Base-by-base conservation (phyloP, 768 basidiomycete species). In the Paxillus involutus region DNA sequence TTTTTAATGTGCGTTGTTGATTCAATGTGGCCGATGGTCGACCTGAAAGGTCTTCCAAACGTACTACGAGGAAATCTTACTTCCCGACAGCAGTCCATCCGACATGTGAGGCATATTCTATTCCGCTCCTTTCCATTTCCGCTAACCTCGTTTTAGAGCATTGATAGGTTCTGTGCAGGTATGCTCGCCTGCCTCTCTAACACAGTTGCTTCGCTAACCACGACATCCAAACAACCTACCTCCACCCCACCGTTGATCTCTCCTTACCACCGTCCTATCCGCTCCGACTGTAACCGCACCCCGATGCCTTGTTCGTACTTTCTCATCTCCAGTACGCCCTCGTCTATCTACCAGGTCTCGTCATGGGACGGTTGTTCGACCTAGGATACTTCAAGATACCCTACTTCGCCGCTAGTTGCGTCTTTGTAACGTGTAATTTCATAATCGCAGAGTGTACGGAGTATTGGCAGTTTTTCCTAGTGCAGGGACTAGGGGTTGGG, bases 131-230 rank as follows among this genome's bases (percentile, higher is more conserved):
- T 1, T 29, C 44, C 29, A 19, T 19, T 8, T 16, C 6, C 36
- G 21, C 21, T 57, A 36, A 59, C 35, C 8, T 17, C 16, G 6
- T 55, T 47, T n/a, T 55, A 89, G 88, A 43, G 81, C 88, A 41
- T 91, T 88, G 89, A 91, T 91, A 32, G 89, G 89, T 5, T 91
- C 89, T 1, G 72, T 85, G 19, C 88, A 89, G 73, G 88, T 83
- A 44, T 3, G 61, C 55, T 17, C 55, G 26, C 12, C 7, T 32
- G 10, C 2, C 6, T 21, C 3, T 16, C 3, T 40, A 21, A 51
- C 5, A 44, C 8, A 9, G 44, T 8, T 37, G 24, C 26, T 45
- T 39, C 13, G 3, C 44, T 42, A 40, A 44, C 41, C 26, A 40
- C 45, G 10, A 21, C 21, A 21, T 21, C 21, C 21, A 21, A 21